Percentiles rank a stretch among this genome's conserved stretches.
phyloP scores from a whole-genome alignment of 2,329 filamentous ascomycete genomes.

The Xylariaceae sp. region DNA sequence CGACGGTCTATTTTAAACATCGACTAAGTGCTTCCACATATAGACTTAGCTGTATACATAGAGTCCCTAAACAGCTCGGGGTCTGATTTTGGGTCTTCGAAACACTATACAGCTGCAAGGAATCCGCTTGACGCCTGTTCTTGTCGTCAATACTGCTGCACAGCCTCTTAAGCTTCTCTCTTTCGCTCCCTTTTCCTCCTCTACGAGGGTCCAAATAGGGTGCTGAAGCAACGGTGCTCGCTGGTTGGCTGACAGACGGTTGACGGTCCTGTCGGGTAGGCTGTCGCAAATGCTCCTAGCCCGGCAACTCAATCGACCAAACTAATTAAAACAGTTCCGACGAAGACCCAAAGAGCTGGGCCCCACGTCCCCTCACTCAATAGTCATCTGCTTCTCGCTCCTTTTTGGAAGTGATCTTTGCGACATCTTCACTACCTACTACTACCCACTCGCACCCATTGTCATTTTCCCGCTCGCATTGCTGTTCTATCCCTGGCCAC shows the following conservation, averaged over 20 bases:
- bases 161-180: slow-evolving; percentile 12
- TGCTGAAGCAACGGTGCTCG: too few species aligned
- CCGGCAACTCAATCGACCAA: slow-evolving; percentile 2
- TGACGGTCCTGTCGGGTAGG: neutral
- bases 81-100: slow-evolving; percentile 6
- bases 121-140: neutral
- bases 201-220: slow-evolving; percentile 12
- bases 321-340: slow-evolving; percentile 4
- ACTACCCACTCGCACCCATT: too few species aligned
- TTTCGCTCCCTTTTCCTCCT: neutral
- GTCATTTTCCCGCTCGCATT: neutral
- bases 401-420: neutral
- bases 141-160: slow-evolving; percentile 12
- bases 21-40: neutral
- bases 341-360: slow-evolving; percentile 15
- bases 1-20: slow-evolving; percentile 30
- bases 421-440: too few species aligned
- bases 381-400: slow-evolving; percentile 10
- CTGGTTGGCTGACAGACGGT: too few species aligned
- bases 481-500: slow-evolving; percentile 7
- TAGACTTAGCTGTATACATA: slow-evolving; percentile 7
- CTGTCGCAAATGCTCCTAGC: slow-evolving; percentile 2
- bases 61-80: slow-evolving; percentile 4
- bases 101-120: slow-evolving; percentile 6
- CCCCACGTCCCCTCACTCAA: slow-evolving; percentile 27